Conservation (phyloP, 306 rosid species). For the Psophocarpus tetragonolobus region DNA sequence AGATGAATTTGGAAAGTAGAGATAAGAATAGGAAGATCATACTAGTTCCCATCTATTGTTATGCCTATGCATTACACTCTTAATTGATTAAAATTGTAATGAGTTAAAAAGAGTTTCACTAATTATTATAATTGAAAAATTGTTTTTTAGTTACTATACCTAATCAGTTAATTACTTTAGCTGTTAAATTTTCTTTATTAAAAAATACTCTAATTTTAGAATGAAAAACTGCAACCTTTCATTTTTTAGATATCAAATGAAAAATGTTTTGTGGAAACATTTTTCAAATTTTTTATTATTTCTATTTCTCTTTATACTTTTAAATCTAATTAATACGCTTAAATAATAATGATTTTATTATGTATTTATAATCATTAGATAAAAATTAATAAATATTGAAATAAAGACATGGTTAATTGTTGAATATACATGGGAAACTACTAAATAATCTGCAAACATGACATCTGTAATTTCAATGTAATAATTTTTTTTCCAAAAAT, state of each 20-base stretch:
- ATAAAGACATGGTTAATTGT: not conserved
- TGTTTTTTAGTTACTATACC: not conserved
- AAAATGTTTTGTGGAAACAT: not conserved
- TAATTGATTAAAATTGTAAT: not conserved
- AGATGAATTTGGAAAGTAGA: too few relatives aligned
- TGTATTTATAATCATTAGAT: not conserved
- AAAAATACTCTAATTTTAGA: not conserved
- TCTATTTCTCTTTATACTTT: not conserved
- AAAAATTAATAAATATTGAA: not conserved
- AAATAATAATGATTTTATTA: not conserved
- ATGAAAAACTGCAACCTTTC: not conserved
- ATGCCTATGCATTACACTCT: too few relatives aligned
- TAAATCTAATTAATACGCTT: not conserved
- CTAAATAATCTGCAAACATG: not conserved
- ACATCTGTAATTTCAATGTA: not conserved
- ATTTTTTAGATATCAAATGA: not conserved
- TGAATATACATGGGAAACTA: not conserved
- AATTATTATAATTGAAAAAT: not conserved
- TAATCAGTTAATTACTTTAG: not conserved
- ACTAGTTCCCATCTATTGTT: too few relatives aligned
- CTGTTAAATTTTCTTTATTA: not conserved
- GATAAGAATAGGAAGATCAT: too few relatives aligned
- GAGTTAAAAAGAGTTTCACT: not conserved
- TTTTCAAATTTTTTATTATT: not conserved
- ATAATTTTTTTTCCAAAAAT: not conserved